Evolutionary conservation across 192 early-diverging fungal species (phyloP).

Genomic region (Gamsiella multidivaricata): DNA sequence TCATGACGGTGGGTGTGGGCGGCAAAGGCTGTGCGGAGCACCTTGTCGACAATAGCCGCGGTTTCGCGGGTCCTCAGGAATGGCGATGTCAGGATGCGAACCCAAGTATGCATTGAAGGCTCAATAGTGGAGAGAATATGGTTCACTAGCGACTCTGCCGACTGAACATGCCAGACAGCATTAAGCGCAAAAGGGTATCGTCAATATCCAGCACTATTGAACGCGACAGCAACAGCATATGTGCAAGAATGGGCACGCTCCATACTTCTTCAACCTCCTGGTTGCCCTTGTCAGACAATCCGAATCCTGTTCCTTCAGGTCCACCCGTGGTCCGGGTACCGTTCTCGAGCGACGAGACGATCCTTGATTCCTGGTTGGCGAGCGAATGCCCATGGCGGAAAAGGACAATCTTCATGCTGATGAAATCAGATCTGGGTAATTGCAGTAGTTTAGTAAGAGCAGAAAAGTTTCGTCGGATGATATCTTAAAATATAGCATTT

Average conservation of each 20-base stretch:
- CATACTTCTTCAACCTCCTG: slow-evolving; percentile 58
- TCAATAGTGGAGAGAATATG: slow-evolving; percentile 28
- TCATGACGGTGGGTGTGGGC: neutral
- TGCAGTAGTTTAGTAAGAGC: too few species aligned
- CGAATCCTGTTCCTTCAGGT: slow-evolving; percentile 60
- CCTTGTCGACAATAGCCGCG: slow-evolving; percentile 54
- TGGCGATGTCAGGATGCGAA: slow-evolving; percentile 62
- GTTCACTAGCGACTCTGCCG: slow-evolving; percentile 34
- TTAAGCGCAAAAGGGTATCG: neutral
- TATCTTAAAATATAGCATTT: neutral
- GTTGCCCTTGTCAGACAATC: slow-evolving; percentile 62
- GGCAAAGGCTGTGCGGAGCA: slow-evolving; percentile 10
- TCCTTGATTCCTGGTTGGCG: slow-evolving; percentile 63
- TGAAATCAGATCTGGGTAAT: too few species aligned
- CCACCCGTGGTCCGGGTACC: slow-evolving; percentile 61
- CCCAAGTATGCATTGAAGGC: neutral
- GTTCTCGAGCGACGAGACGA: slow-evolving; percentile 65
- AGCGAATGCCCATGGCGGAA: slow-evolving; percentile 69
- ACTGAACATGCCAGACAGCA: too few species aligned
- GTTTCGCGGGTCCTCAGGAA: slow-evolving; percentile 66
- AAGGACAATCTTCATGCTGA: slow-evolving; percentile 45
- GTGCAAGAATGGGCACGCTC: too few species aligned
- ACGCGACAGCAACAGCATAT: too few species aligned
- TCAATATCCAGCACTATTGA: neutral
- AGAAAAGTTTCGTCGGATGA: too few species aligned